Base-by-base conservation (phyloP, 352 stramenopile species). In the Phytophthora syringae region DNA sequence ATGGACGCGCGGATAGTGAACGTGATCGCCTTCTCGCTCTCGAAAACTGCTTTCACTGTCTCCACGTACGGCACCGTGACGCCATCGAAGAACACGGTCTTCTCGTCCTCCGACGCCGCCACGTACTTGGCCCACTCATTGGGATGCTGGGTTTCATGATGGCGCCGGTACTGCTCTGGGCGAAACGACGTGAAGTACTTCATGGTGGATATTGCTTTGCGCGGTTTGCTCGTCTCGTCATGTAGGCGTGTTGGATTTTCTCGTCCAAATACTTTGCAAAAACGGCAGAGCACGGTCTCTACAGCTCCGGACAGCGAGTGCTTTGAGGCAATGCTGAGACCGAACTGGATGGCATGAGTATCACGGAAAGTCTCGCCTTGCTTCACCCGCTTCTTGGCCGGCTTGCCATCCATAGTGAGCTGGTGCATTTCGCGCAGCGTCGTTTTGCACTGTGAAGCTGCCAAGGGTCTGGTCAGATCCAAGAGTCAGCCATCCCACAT, bases 1-100 rank as follows among this genome's bases (percentile, higher is more conserved):
- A 44, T 54, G 4, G 47, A 54, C 9, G 30, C 27, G 39, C 47
- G 16, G 30, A 20, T 54, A 44, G 30, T 43, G 47, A 28, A 39
- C 13, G 32, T 39, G 32, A 39, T 39, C 9, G 32, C 7, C 32
- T 39, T 12, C 13, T 39, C 32, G 13, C 32, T 39, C 32, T 39
- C 32, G 13, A 39, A 39, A n/a, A 39, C 32, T n/a, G 30, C 30
- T 20, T 43, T 43, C 27, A 54, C 16, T 28, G 47, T 53, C 28
- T 42, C 47, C 5, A n/a, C 27, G 47, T 43, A 28, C 9, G 47
- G 47, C 28, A 54, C 47, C 3, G 30, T 28, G 1, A 54, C 47
- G 39, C 12, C 47, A 7, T 20, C 28, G 39, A 54, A 43, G 39
- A 54, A 39, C 2, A 12, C 13, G 32, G 13, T 39, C 32, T 39